Percentiles rank a stretch among this genome's conserved stretches.
phyloP scores from a whole-genome alignment of 352 stramenopile genomes.

The Phytopythium helicoides region DNA sequence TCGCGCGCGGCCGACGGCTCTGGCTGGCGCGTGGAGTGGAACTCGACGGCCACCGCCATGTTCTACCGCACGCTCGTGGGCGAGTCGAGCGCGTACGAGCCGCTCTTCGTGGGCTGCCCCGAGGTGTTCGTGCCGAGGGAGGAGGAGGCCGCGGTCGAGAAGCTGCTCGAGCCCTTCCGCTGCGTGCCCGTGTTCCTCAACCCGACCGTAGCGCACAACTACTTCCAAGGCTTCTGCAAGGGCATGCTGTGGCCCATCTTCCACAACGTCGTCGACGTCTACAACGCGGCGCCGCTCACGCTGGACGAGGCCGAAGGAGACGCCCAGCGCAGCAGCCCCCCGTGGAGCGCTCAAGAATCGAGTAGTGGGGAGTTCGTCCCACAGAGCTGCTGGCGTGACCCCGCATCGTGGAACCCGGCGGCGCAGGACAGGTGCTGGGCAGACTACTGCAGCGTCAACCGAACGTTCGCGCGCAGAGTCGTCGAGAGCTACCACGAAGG shows the following conservation, averaged over 20 bases:
- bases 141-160: slow-evolving; percentile 65
- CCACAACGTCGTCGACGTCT: slow-evolving; percentile 97
- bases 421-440: slow-evolving; percentile 75
- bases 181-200: slow-evolving; percentile 96
- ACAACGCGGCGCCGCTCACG: slow-evolving; percentile 77
- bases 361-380: slow-evolving; percentile 5
- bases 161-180: slow-evolving; percentile 84
- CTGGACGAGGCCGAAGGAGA: slow-evolving; percentile 45
- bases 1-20: slow-evolving; percentile 39
- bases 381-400: slow-evolving; percentile 47
- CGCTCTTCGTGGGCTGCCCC: slow-evolving; percentile 70
- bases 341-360: not conserved
- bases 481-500: slow-evolving; percentile 78
- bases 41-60: slow-evolving; percentile 66
- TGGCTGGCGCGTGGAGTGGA: slow-evolving; percentile 67
- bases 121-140: slow-evolving; percentile 66
- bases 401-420: slow-evolving; percentile 75
- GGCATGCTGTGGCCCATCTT: slow-evolving; percentile 97
- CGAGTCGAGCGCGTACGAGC: slow-evolving; percentile 43
- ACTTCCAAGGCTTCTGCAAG: slow-evolving; percentile 96
- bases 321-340: too few relatives aligned
- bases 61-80: slow-evolving; percentile 75
- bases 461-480: slow-evolving; percentile 45
- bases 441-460: slow-evolving; percentile 81
- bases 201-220: slow-evolving; percentile 72